Percentiles rank a stretch among this genome's conserved stretches.
phyloP scores from a whole-genome alignment of 140 eudicot genomes.

The Stevia rebaudiana region DNA sequence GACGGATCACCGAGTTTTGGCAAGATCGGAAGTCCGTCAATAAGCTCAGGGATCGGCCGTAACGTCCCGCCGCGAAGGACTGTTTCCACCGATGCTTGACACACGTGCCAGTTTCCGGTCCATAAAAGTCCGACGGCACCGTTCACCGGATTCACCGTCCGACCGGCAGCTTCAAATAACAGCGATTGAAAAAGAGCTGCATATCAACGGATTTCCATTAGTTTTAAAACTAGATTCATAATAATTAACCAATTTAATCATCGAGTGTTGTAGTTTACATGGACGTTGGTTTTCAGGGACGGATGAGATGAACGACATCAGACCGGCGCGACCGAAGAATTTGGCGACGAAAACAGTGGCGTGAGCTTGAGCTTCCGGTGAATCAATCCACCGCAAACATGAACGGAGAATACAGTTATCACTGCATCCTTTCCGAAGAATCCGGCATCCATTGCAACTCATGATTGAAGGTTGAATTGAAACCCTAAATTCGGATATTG shows the following conservation, averaged over 20 bases:
- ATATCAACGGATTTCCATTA: not conserved
- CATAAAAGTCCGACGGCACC: constrained; percentile 88
- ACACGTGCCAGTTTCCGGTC: constrained; percentile 92
- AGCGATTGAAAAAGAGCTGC: constrained; percentile 88
- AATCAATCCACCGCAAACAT: constrained; percentile 79
- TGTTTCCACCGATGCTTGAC: constrained; percentile 88
- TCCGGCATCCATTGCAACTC: constrained; percentile 98
- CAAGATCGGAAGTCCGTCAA: constrained; percentile 28
- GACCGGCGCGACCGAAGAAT: constrained; percentile 98
- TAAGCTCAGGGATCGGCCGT: constrained; percentile 61
- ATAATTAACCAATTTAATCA: too few relatives aligned
- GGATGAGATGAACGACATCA: constrained; percentile 93
- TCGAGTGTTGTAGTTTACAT: constrained; percentile 23
- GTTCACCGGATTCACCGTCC: constrained; percentile 91
- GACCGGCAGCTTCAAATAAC: constrained; percentile 85
- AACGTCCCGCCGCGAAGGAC: constrained; percentile 79
- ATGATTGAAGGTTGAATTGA: constrained; percentile 10
- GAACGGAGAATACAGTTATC: constrained; percentile 79
- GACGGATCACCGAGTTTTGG: constrained; percentile 47
- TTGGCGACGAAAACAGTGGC: constrained; percentile 95
- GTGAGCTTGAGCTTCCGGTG: constrained; percentile 81
- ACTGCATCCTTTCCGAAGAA: constrained; percentile 89
- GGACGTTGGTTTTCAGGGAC: constrained; percentile 77
- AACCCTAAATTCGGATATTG: not conserved
- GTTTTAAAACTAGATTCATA: too few relatives aligned